Evolutionary conservation across 176 grass and related monocot species (phyloP).

Genomic region (Cenchrus americanus): DNA sequence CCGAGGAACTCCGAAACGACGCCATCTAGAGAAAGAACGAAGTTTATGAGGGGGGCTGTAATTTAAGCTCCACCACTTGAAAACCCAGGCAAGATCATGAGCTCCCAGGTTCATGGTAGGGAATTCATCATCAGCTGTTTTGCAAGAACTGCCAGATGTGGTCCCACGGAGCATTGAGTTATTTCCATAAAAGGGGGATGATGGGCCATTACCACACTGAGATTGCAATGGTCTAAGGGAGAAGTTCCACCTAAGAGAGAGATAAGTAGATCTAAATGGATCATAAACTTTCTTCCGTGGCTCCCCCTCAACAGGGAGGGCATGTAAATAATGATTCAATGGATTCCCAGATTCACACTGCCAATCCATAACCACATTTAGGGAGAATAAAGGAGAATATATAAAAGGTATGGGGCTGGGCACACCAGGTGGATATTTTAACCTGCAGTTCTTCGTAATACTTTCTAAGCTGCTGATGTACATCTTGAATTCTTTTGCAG

Average conservation of each 20-base stretch:
- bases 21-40: conserved; percentile 95
- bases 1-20: conserved; percentile 85
- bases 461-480: conserved; percentile 92
- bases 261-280: conserved; percentile 97
- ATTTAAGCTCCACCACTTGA: conserved; percentile 99
- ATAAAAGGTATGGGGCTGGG: conserved; percentile 67
- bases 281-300: conserved; percentile 89
- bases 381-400: conserved; percentile 82
- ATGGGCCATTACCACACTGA: conserved; percentile 53
- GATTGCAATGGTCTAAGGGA: conserved; percentile 75
- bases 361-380: conserved; percentile 95
- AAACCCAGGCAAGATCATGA: conserved; percentile 98
- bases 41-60: conserved; percentile 94
- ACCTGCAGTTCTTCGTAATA: conserved; percentile 88
- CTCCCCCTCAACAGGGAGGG: conserved; percentile 81
- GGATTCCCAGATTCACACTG: conserved; percentile 94
- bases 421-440: conserved; percentile 69
- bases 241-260: conserved; percentile 97
- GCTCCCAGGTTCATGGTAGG: conserved; percentile 97
- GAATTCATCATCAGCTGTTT: conserved; percentile 60
- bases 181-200: conserved; percentile 62
- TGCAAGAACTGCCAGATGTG: conserved; percentile 55
- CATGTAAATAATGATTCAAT: conserved; percentile 97
- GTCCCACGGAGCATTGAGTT: conserved; percentile 49
- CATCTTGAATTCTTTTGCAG: conserved; percentile 92